Evolutionary conservation across 2,329 filamentous ascomycete genomes (phyloP), one percentile per base, ranked within the genome.

Genomic region (Aspergillus jensenii): DNA sequence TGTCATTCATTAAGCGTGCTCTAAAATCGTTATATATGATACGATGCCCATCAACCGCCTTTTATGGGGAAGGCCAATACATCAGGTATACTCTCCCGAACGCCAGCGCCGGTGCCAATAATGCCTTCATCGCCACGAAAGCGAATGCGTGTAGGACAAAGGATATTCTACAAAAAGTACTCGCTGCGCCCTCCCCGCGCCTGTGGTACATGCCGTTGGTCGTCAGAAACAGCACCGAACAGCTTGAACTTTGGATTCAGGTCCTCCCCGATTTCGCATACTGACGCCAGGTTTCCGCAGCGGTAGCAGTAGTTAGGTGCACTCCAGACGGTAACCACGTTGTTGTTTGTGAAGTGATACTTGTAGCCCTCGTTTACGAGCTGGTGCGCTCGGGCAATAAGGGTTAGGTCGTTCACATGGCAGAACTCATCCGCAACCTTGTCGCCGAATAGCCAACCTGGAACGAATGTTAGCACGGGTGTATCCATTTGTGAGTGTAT

Each of bases 281-380:
- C 96, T 5, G 84, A 87, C 19, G 87, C 87, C 60, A 90, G 91
- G 78, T 99, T 99, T 71, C 95, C 95, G 72, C 93, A 99, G 76
- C 93, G 87, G 82, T 99, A 98, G 81, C 93, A 98, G 82, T 98
- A 98, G 76, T 93, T 93, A 60, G 90, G 90, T 41, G 90, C 90
- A 87, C 71, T 85, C 83, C 87, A 90, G 23, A 90, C 87, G 1
- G 87, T 90, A 17, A 96, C 93, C 43, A 97, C 93, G 12, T 96
- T 96, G 78, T 95, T 93, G 74, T 96, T 90, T 54, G 89, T 84
- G 77, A 98, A 98, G 73, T 98, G 93, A 74, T 96, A 98, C 85
- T 90, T 90, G 79, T 89, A 91, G 58, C 88, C 88, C 75, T 91
- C 88, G 66, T 90, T 90, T 62, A 90, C 88, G 21, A 91, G 79